Percentiles rank a stretch among this genome's conserved stretches.
Conservation (phyloP, 345 rosid genomes). For the Syzygium jambos region DNA sequence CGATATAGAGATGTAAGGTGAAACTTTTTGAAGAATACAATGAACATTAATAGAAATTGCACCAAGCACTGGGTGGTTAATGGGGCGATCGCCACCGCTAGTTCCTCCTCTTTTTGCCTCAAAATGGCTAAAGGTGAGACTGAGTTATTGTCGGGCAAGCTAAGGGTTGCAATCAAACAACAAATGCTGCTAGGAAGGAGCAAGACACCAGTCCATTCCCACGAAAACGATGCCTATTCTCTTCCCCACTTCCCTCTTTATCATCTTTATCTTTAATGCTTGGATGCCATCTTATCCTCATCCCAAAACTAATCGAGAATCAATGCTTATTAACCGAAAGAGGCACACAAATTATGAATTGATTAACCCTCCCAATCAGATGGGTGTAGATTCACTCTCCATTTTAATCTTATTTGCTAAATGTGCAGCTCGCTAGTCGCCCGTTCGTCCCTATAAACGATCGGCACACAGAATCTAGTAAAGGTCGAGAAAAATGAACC, state of each 20-base stretch:
- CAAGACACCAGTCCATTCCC: slow-evolving; percentile 11
- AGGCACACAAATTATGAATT: neutral
- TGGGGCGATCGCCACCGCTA: neutral
- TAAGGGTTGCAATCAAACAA: slow-evolving; percentile 32
- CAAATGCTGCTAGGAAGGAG: slow-evolving; percentile 28
- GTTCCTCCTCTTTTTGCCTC: neutral
- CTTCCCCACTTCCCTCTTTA: neutral
- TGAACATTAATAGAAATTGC: neutral
- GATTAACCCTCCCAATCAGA: neutral
- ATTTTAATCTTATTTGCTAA: neutral
- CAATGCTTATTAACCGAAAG: neutral
- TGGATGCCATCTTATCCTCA: neutral
- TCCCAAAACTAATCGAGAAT: neutral
- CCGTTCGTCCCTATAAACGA: neutral
- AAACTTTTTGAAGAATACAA: too few relatives aligned
- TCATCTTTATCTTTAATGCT: neutral
- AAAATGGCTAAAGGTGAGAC: neutral
- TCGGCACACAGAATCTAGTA: neutral
- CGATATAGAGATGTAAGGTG: too few relatives aligned
- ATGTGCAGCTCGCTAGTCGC: neutral
- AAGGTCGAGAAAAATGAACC: neutral
- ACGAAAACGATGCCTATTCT: slow-evolving; percentile 16
- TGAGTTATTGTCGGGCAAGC: slow-evolving; percentile 1
- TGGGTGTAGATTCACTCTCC: neutral
- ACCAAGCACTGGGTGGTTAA: neutral